A percentile compares a stretch with the other conserved stretches of the same genome.
These are phyloP conservation scores for Colletotrichum chrysophilum DNA, from an alignment of 2,329 filamentous ascomycete species.

Conservation along the genomic window DNA sequence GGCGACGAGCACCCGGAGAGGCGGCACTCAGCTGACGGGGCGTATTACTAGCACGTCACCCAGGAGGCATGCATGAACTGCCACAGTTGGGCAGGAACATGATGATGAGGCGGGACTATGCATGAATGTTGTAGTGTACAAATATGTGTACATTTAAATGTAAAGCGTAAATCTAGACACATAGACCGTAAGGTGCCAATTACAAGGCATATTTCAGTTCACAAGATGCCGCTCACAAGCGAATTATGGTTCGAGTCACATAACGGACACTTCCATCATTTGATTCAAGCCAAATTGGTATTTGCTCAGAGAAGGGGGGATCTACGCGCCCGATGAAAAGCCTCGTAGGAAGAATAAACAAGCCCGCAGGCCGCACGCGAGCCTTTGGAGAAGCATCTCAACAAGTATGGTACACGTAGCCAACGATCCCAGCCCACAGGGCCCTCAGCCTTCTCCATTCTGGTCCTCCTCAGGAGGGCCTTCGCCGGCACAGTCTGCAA, in stretches of 20 bases:
- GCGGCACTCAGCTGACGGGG: background rate
- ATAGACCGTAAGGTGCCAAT: background rate
- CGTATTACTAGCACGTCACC: background rate
- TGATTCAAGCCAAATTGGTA: slow-evolving; percentile 19
- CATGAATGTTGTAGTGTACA: background rate
- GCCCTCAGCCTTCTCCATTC: background rate
- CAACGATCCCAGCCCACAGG: slow-evolving; percentile 1
- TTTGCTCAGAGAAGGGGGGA: slow-evolving; percentile 6
- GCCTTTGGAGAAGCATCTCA: slow-evolving; percentile 1
- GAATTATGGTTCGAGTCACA: background rate
- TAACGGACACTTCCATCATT: background rate
- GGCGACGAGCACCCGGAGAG: background rate
- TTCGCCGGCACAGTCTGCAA: background rate
- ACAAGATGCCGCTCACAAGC: background rate
- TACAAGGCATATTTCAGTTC: background rate
- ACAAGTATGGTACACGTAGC: slow-evolving; percentile 15
- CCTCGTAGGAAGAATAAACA: background rate
- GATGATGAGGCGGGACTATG: background rate
- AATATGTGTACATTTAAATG: background rate
- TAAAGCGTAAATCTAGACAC: background rate
- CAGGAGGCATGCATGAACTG: background rate
- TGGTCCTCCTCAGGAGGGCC: background rate
- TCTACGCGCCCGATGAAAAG: slow-evolving; percentile 1
- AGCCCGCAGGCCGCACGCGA: background rate
- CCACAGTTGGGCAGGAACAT: background rate